Base-by-base conservation (phyloP, 768 basidiomycete genomes). In the Tylopilus sp. region DNA sequence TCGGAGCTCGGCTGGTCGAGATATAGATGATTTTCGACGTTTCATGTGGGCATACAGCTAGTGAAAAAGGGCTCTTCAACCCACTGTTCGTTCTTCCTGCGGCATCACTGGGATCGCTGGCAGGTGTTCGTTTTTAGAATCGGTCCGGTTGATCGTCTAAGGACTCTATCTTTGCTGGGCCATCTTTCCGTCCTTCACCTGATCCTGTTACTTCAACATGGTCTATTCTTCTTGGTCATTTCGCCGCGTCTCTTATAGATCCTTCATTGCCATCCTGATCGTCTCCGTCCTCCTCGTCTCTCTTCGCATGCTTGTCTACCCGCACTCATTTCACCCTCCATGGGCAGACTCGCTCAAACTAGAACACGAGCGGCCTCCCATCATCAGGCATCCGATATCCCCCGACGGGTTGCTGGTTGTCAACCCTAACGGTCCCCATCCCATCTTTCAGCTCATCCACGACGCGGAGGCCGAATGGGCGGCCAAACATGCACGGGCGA, bases 371-470 rank as follows among this genome's bases (percentile, higher is more conserved):
- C 28, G 6, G 30, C 28, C 20, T 6, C 12, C 18, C n/a, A 50
- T 59, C 4, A 57, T 41, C 7, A 18, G 30, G 7, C 71, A 74
- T 41, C 51, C 47, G 1, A 51, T 59, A 25, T 51, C 61, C 2
- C 17, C 52, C 1, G 63, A 69, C 23, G 73, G 73, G 1, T 49
- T 70, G 21, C 59, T 74, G 9, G 42, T 66, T 20, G 70, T 71
- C 53, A 69, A 74, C 43, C 65, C 65, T 0, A 39, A 65, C 4
- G 73, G 69, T 0, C 57, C 47, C 3, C 47, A 47, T 17, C 57
- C 77, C 1, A 73, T 79, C 17, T 69, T 70, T 43, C 70, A 72
- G 38, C 62, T 79, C 22, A 73, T 77, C 17, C 55, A 52, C 25
- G 55, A 65, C 13, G 74, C 75, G 0, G 67, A 73, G 51, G 30